phyloP scores from a whole-genome alignment of 768 basidiomycete species.

The Tephrocybe sp. region DNA sequence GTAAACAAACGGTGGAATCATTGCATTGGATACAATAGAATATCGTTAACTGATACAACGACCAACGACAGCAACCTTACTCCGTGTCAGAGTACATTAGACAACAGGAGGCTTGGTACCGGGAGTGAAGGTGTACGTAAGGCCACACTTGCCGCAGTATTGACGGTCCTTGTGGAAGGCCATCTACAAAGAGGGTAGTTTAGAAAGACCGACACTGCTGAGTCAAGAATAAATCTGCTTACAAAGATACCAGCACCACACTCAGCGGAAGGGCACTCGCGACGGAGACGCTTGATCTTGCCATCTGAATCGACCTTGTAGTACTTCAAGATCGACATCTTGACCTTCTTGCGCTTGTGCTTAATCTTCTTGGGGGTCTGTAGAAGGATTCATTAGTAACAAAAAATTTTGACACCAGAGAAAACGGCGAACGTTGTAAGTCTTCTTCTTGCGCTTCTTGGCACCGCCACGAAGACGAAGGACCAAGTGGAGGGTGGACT shows the following conservation, averaged over 20 bases:
- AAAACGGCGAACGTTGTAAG: constrained; percentile 76
- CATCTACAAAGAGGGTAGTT: constrained; percentile 60
- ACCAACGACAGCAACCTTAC: background rate
- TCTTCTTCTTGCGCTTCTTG: constrained; percentile 99
- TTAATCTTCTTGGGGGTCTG: constrained; percentile 99
- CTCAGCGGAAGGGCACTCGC: constrained; percentile 88
- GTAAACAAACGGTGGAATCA: no score
- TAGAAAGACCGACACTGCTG: constrained; percentile 13
- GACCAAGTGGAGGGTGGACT: constrained; percentile 97
- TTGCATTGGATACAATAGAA: no score
- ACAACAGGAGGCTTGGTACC: constrained; percentile 77
- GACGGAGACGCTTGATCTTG: constrained; percentile 98
- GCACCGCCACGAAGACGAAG: constrained; percentile 98
- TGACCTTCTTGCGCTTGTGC: constrained; percentile 99
- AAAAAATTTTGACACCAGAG: background rate
- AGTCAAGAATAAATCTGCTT: constrained; percentile 30
- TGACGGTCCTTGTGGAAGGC: constrained; percentile 98
- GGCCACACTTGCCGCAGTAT: constrained; percentile 94
- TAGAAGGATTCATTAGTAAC: constrained; percentile 7
- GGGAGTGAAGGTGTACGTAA: constrained; percentile 84
- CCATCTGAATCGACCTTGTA: constrained; percentile 99
- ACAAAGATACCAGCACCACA: constrained; percentile 88
- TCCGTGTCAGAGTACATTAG: constrained; percentile 30
- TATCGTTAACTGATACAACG: no score
- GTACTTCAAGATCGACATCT: constrained; percentile 99